A percentile compares a stretch with the other conserved stretches of the same genome.
Conservation (phyloP, 805 yeast species). For the Kregervanrija fluxuum region DNA sequence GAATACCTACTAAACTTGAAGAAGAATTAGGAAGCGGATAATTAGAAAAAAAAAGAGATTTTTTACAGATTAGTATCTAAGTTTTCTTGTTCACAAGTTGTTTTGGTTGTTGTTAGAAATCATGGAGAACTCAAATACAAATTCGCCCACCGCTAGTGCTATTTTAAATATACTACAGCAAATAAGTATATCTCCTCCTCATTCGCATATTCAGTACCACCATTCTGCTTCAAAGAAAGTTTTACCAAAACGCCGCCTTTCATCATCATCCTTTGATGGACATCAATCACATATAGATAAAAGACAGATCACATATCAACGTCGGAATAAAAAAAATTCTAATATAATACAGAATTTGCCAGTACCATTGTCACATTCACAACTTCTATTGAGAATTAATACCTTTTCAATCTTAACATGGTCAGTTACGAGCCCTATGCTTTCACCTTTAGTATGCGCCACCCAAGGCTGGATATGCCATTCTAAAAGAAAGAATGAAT, state of each 20-base stretch:
- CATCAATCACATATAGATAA: not conserved
- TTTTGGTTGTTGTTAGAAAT: not conserved
- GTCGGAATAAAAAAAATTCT: slow-evolving; percentile 3
- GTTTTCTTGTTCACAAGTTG: no score
- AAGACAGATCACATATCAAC: slow-evolving; percentile 4
- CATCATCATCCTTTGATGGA: slow-evolving; percentile 18
- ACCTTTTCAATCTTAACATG: slow-evolving; percentile 42
- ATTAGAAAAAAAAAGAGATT: not conserved
- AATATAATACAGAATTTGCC: slow-evolving; percentile 1
- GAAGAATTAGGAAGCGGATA: not conserved
- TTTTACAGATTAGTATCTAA: no score
- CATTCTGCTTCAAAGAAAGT: slow-evolving; percentile 5
- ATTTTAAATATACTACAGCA: slow-evolving; percentile 10
- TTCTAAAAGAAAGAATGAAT: slow-evolving; percentile 23
- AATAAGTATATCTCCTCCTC: slow-evolving; percentile 8
- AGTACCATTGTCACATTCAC: slow-evolving; percentile 8
- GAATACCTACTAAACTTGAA: not conserved
- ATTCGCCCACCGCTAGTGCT: slow-evolving; percentile 9
- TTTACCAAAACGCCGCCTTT: slow-evolving; percentile 4
- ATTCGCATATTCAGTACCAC: slow-evolving; percentile 3
- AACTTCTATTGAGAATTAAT: slow-evolving; percentile 34
- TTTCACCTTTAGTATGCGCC: slow-evolving; percentile 44
- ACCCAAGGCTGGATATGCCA: slow-evolving; percentile 48
- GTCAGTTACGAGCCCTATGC: slow-evolving; percentile 27
- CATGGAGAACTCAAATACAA: not conserved